Evolutionary conservation across 2,329 filamentous ascomycete genomes (phyloP).

Genomic region (Cladophialophora bantiana): DNA sequence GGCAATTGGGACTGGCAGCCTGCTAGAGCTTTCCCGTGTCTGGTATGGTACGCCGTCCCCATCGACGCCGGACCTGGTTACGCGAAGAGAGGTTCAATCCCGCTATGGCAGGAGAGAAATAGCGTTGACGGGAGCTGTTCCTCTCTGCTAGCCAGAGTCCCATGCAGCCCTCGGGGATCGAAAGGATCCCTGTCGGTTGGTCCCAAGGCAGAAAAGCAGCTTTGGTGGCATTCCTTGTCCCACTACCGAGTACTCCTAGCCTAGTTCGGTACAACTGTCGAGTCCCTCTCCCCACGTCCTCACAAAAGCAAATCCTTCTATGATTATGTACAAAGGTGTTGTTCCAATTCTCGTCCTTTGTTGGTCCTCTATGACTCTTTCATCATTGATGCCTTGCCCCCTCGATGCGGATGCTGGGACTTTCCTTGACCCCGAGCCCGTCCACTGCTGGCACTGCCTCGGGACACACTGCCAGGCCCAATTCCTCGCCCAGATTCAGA

Average conservation of each 20-base stretch:
- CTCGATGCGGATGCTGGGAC: slow-evolving; percentile 26
- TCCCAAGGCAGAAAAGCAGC: not conserved
- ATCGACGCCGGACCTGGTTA: not conserved
- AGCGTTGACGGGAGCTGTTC: not conserved
- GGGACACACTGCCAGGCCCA: slow-evolving; percentile 7
- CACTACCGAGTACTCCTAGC: not conserved
- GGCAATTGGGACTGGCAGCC: not conserved
- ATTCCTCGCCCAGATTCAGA: slow-evolving; percentile 20
- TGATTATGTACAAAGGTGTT: slow-evolving; percentile 20
- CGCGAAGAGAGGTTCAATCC: not conserved
- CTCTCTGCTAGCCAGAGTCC: slow-evolving; percentile 1
- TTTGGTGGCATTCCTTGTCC: not conserved
- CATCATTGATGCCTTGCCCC: slow-evolving; percentile 29
- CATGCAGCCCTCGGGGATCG: not conserved
- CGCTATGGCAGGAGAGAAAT: not conserved
- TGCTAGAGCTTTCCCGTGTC: slow-evolving; percentile 3
- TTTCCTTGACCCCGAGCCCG: slow-evolving; percentile 30
- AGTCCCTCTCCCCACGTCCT: not conserved
- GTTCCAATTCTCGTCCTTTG: not conserved
- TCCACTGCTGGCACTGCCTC: slow-evolving; percentile 22
- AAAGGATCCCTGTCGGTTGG: not conserved
- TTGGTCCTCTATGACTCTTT: slow-evolving; percentile 7
- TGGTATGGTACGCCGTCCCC: not conserved
- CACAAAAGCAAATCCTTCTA: slow-evolving; percentile 4
- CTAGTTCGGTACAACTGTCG: not conserved